Evolutionary conservation across 1,139 yeast genomes (phyloP), one percentile per base, ranked within the genome.

Genomic region (Candida sojae): DNA sequence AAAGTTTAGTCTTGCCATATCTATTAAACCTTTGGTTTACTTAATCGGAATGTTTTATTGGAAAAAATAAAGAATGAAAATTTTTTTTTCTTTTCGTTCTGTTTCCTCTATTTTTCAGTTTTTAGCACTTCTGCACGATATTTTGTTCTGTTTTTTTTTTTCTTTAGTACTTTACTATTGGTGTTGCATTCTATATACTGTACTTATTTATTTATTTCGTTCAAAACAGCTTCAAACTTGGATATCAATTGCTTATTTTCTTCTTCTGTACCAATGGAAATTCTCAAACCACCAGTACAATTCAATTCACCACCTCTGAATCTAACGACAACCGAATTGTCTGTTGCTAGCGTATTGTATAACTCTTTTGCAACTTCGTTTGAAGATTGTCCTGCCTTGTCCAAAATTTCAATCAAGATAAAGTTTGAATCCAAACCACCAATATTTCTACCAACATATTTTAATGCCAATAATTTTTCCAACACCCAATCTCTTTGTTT

Each of bases 401-500:
- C 83, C 47, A 87, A 72, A 12, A 93, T 73, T 63, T 91, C 87
- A 13, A 92, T 65, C 49, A 93, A 74, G 8, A 93, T 59, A 63
- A 93, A 93, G 64, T 93, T 93, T 3, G 98, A 85, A 61, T 90
- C 96, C 46, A 81, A 66, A 1, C 99, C 99, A 37, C 98, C 98
- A 46, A 90, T 79, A 52, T 86, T 80, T 51, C 75, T 75, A 31
- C 96, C 96, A 32, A 93, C 75, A 6, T 86, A 83, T 11, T 79
- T 68, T 38, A 88, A 62, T 21, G 74, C 63, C 11, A 79, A 76
- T 36, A 92, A 70, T 45, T 75, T 79, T 11, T 71, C 60, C 42
- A 86, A 67, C 34, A 93, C 71, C 26, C 73, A 56, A 0, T 58
- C 59, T 55, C 96, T 79, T 66, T 92, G 86, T 2, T 58, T 60